A percentile compares a stretch with the other conserved stretches of the same genome.
Conservation (phyloP, 139 green algal genomes). For the Coelastrella sp. region DNA sequence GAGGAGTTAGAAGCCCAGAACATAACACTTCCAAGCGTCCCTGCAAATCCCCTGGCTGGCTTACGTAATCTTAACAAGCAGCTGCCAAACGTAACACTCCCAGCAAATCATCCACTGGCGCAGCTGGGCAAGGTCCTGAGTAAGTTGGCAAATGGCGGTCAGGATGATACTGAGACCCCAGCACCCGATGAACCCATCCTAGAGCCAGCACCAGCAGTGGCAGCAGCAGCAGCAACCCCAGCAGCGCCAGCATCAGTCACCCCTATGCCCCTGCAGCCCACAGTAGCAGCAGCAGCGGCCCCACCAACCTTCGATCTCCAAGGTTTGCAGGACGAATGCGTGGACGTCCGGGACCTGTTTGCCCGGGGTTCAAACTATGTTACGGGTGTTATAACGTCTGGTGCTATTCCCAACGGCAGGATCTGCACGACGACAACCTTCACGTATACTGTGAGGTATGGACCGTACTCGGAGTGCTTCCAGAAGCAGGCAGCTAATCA, state of each 20-base stretch:
- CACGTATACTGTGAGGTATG: conserved; percentile 49
- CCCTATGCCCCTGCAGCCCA: not conserved
- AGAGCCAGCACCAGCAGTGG: not conserved
- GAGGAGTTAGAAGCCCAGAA: not conserved
- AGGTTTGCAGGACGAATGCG: conserved; percentile 48
- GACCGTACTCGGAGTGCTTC: conserved; percentile 38
- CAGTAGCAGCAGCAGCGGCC: conserved; percentile 8
- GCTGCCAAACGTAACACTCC: not conserved
- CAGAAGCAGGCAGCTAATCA: not conserved
- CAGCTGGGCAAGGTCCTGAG: conserved; percentile 4
- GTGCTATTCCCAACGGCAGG: conserved; percentile 14
- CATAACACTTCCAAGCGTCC: not conserved
- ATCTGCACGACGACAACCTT: conserved; percentile 46
- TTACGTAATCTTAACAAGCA: not conserved
- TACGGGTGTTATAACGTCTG: conserved; percentile 3
- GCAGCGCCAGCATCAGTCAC: too few species aligned
- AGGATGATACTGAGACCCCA: not conserved
- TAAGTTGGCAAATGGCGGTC: not conserved
- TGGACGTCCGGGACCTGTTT: conserved; percentile 41
- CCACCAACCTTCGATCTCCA: conserved; percentile 6
- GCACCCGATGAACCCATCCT: not conserved
- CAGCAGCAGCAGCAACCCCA: not conserved
- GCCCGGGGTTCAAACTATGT: not conserved
- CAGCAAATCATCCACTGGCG: not conserved
- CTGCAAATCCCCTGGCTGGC: not conserved